Base-by-base conservation (phyloP, 495 filamentous ascomycete genomes). In the Tuber umbilicatum region DNA sequence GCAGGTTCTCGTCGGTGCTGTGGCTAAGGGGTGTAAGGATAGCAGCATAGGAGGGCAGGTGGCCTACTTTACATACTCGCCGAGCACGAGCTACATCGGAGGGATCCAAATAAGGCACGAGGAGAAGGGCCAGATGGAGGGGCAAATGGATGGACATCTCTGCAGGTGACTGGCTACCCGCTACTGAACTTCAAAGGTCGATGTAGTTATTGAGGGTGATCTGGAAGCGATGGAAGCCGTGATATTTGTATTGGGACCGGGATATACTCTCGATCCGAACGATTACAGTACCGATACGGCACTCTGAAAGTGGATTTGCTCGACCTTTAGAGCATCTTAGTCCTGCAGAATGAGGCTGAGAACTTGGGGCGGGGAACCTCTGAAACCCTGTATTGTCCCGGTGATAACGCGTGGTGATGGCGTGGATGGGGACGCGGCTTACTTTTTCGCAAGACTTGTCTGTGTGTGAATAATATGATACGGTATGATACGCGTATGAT, bases 41-140 rank as follows among this genome's bases (percentile, higher is more conserved):
- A 31, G 19, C 7, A 35, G 27, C 3, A 12, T 19, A 31, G 43
- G 7, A 40, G 74, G n/a, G 40, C 10, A 2, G 41, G 41, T 12
- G 12, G 39, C 27, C 17, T 42, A 77, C 76, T 27, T 69, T 79
- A 38, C 77, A 79, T 72, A 78, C 77, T 7, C 40, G 72, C 60
- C 72, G 77, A 41, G 76, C 60, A 21, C 60, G 60, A 2, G 76
- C 72, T 70, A 79, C 70, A 41, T 79, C 77, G 5, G 43, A 43
- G 21, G 77, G 72, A 16, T 60, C 39, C 37, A 79, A 37, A 45
- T 78, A 79, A 1, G 77, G 77, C 0, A 79, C 68, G 47, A 79
- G 75, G 31, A 79, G 43, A 35, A 79, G 77, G 0, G 77, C 77
- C 17, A 79, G 31, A 41, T 79, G 76, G 23, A 79, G 76, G 31